phyloP scores from a whole-genome alignment of 1,284 basidiomycete genomes.

The Vanrija sp. region DNA sequence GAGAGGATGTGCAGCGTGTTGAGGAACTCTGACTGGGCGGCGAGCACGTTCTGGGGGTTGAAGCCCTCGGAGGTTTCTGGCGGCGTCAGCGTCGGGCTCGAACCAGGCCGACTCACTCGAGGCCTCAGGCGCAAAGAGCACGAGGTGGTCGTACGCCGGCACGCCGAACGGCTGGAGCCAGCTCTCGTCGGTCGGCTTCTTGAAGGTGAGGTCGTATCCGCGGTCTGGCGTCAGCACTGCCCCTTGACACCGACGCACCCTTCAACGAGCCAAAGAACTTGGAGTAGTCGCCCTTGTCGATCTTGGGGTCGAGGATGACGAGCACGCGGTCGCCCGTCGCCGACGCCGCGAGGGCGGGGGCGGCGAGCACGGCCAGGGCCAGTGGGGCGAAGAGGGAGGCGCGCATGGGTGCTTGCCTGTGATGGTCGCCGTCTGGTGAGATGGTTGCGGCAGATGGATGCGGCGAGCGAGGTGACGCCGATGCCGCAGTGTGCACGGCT shows the following conservation, averaged over 20 bases:
- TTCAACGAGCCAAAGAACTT: constrained; percentile 74
- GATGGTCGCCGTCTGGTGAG: background rate
- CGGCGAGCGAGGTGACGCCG: background rate
- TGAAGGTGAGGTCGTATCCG: constrained; percentile 78
- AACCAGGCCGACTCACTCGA: constrained; percentile 59
- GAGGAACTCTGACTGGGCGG: constrained; percentile 63
- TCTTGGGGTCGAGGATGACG: constrained; percentile 69
- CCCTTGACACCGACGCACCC: constrained; percentile 52
- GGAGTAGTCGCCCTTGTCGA: constrained; percentile 65
- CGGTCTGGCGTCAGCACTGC: constrained; percentile 52
- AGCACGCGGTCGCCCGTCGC: constrained; percentile 77
- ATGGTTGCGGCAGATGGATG: background rate
- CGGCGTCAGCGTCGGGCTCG: background rate
- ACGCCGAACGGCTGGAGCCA: constrained; percentile 66
- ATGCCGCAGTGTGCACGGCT: background rate
- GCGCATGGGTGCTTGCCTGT: constrained; percentile 4
- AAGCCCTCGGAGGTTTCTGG: constrained; percentile 52
- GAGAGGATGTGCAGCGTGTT: constrained; percentile 84
- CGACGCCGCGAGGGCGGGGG: constrained; percentile 51
- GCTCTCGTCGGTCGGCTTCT: constrained; percentile 65
- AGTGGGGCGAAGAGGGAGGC: constrained; percentile 1
- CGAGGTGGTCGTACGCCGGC: constrained; percentile 73
- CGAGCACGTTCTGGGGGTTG: constrained; percentile 74
- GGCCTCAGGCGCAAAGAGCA: constrained; percentile 73
- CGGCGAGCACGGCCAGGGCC: constrained; percentile 7